Percentiles rank a stretch among this genome's conserved stretches.
These are phyloP conservation scores for Tylopilus sp. DNA, from an alignment of 1,284 basidiomycete genomes.

Conservation along the genomic window DNA sequence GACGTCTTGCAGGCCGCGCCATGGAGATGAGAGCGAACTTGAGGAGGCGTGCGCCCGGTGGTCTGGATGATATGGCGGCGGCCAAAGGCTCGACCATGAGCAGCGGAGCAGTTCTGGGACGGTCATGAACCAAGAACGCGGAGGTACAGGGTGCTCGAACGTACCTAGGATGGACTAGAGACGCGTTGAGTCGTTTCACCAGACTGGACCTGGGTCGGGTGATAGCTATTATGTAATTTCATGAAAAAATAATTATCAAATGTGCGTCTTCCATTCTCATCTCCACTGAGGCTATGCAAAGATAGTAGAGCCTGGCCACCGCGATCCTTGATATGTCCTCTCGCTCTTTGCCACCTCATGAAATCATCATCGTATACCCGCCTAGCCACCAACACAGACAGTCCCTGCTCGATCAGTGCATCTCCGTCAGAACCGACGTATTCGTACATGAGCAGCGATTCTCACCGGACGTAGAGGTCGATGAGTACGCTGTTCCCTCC, in stretches of 20 bases:
- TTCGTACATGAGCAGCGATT: conserved; percentile 54
- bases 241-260: background rate
- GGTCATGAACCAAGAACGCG: no score
- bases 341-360: conserved; percentile 41
- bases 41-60: conserved; percentile 17
- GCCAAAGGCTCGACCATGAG: conserved; percentile 33
- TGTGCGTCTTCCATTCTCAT: conserved; percentile 4
- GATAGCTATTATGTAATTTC: conserved; percentile 23
- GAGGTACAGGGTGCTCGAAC: conserved; percentile 8
- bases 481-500: conserved; percentile 48
- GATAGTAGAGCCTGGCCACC: conserved; percentile 9
- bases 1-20: conserved; percentile 27
- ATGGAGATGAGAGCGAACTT: conserved; percentile 25
- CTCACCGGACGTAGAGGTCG: conserved; percentile 65
- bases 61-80: conserved; percentile 23
- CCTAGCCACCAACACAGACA: conserved; percentile 35
- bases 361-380: conserved; percentile 49
- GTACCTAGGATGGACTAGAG: conserved; percentile 11
- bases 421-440: conserved; percentile 60
- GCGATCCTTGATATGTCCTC: conserved; percentile 9
- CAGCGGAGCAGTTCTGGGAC: conserved; percentile 7
- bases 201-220: background rate
- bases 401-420: conserved; percentile 52
- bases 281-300: conserved; percentile 19
- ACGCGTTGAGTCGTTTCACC: conserved; percentile 10